Conservation (phyloP, 306 rosid genomes). For the Myrica gale region DNA sequence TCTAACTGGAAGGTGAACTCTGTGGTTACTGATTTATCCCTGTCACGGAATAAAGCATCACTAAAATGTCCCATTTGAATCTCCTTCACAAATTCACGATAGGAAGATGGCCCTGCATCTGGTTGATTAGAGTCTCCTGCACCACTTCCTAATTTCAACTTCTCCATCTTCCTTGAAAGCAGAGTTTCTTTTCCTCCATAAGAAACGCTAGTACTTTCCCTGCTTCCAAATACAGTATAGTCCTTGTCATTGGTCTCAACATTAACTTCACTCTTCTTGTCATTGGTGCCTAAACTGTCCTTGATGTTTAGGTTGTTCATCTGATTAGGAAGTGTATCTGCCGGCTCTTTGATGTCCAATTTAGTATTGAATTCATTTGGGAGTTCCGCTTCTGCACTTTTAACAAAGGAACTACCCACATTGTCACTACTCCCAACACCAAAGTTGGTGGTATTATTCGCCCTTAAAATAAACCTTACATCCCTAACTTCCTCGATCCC, state of each 20-base stretch:
- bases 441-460: slow-evolving; percentile 27
- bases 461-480: slow-evolving; percentile 22
- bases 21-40: slow-evolving; percentile 14
- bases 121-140: slow-evolving; percentile 25
- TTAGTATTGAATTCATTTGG: slow-evolving; percentile 53
- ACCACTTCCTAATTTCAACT: slow-evolving; percentile 38
- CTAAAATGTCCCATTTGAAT: slow-evolving; percentile 19
- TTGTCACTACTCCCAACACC: slow-evolving; percentile 30
- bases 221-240: slow-evolving; percentile 15
- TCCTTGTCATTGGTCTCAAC: slow-evolving; percentile 15
- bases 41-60: slow-evolving; percentile 9
- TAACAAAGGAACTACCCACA: slow-evolving; percentile 31
- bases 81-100: slow-evolving; percentile 28
- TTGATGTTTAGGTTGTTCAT: slow-evolving; percentile 57
- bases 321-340: slow-evolving; percentile 38
- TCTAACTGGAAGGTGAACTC: background rate
- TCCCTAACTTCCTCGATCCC: slow-evolving; percentile 21
- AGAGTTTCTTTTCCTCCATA: slow-evolving; percentile 32
- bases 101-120: slow-evolving; percentile 33
- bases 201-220: slow-evolving; percentile 17
- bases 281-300: slow-evolving; percentile 24
- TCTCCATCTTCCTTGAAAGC: slow-evolving; percentile 46
- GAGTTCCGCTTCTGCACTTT: slow-evolving; percentile 45
- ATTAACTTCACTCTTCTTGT: slow-evolving; percentile 24
- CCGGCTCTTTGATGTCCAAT: slow-evolving; percentile 41